Base-by-base conservation (phyloP, 768 basidiomycete genomes). In the Psilocybe tampanensis region DNA sequence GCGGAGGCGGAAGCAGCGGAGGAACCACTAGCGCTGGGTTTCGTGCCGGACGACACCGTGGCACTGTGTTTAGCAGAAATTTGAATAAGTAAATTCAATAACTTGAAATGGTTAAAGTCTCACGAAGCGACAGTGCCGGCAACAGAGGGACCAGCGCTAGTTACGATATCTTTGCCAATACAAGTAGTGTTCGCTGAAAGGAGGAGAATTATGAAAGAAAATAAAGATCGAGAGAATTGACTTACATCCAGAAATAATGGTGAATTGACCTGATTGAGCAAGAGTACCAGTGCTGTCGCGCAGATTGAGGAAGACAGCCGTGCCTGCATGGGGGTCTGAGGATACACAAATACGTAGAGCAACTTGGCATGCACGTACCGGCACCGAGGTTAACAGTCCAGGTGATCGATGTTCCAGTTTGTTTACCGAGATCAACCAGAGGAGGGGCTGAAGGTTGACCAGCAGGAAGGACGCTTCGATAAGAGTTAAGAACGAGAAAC, bases 211-310 rank as follows among this genome's bases (percentile, higher is more conserved):
- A 26, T 13, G 29, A 13, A 33, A 24, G 26, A 47, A 44, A 9
- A 13, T 33, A 21, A 18, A 22, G 26, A 42, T n/a, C 42, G 44
- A 13, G 21, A 47, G 17, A 22, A 17, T 21, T 42, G 42, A 47
- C 70, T 50, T 48, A 70, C 68, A 18, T 47, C 65, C 63, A 18
- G 58, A 12, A 1, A 52, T 47, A 49, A 72, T 44, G 44, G 55
- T 65, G 53, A 70, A 68, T 8, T 55, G 47, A n/a, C 62, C 70
- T 21, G 70, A 72, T 51, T 68, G 64, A 23, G 56, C 70, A 42
- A 63, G 23, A 21, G 51, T 29, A 58, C 69, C 70, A 18, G 54
- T 64, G 56, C 18, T 61, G 55, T 72, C 70, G 36, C 57, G 57
- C 17, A 70, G 32, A 44, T 66, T 56, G 23, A 72, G 61, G 66